phyloP scores from a whole-genome alignment of 2,329 filamentous ascomycete genomes.

The Talaromyces sp. region DNA sequence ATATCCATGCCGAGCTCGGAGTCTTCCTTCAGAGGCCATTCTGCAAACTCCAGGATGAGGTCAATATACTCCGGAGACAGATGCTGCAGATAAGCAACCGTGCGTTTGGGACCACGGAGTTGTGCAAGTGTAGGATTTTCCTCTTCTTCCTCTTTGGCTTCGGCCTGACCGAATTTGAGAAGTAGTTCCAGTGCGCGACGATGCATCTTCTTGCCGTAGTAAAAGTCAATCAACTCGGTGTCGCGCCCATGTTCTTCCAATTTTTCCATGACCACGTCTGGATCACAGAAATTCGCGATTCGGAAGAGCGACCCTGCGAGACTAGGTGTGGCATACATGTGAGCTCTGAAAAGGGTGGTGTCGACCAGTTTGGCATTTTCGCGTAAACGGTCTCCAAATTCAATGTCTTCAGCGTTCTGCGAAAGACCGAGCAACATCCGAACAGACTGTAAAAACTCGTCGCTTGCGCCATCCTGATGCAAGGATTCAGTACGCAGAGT shows the following conservation, averaged over 20 bases:
- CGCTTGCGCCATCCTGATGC: constrained; percentile 31
- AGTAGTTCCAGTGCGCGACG: constrained; percentile 80
- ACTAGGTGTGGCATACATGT: constrained; percentile 86
- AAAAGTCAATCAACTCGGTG: constrained; percentile 93
- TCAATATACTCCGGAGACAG: constrained; percentile 84
- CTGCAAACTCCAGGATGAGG: constrained; percentile 83
- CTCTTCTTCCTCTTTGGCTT: constrained; percentile 33
- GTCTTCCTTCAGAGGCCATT: constrained; percentile 76
- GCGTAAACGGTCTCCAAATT: constrained; percentile 69
- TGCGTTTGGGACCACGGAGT: constrained; percentile 77
- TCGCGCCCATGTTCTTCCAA: constrained; percentile 84
- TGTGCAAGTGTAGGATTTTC: constrained; percentile 43
- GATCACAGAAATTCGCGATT: constrained; percentile 95
- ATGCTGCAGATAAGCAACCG: constrained; percentile 84
- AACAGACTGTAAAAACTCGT: constrained; percentile 45
- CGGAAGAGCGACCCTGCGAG: constrained; percentile 88
- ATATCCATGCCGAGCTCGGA: constrained; percentile 82
- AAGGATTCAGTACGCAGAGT: constrained; percentile 38
- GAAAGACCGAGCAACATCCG: constrained; percentile 47
- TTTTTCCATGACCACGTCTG: constrained; percentile 89
- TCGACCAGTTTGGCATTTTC: constrained; percentile 82
- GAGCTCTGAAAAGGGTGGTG: constrained; percentile 88
- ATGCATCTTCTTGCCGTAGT: constrained; percentile 92
- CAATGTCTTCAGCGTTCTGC: constrained; percentile 49
- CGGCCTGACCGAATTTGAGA: constrained; percentile 67